phyloP scores from a whole-genome alignment of 2,329 filamentous ascomycete genomes.

The Colletotrichum viniferum region DNA sequence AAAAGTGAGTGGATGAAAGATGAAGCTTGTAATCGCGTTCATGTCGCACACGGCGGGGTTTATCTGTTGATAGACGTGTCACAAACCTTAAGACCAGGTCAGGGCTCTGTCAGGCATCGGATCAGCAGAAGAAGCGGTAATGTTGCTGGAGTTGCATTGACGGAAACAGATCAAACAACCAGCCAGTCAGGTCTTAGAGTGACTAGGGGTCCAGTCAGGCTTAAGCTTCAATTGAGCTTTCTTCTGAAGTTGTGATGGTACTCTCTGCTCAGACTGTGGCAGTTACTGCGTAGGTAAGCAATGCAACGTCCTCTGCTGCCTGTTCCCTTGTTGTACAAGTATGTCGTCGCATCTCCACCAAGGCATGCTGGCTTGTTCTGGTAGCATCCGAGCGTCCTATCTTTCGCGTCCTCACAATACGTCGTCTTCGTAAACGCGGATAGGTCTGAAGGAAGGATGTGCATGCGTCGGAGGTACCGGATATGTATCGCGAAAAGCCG shows the following conservation, averaged over 20 bases:
- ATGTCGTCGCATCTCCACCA: background rate
- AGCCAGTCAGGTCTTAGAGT: background rate
- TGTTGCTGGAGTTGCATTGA: background rate
- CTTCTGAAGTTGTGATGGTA: background rate
- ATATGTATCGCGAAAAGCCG: slow-evolving; percentile 12
- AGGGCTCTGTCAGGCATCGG: background rate
- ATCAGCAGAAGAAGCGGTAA: background rate
- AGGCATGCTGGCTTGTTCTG: background rate
- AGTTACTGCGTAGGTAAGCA: background rate
- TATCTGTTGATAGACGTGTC: background rate
- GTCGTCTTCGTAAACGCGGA: background rate
- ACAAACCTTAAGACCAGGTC: background rate
- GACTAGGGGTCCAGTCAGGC: background rate
- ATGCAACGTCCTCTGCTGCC: background rate
- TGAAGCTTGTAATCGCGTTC: background rate
- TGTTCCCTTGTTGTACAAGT: background rate
- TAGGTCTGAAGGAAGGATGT: background rate
- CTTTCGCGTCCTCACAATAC: background rate
- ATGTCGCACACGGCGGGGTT: background rate
- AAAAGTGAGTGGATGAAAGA: background rate
- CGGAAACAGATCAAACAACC: background rate
- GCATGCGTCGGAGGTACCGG: slow-evolving; percentile 12
- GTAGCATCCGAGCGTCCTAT: background rate
- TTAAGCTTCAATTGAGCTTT: background rate
- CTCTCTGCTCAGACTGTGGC: background rate